Conservation (phyloP, 2,329 filamentous ascomycete species). For the Coniochaeta ligniaria region DNA sequence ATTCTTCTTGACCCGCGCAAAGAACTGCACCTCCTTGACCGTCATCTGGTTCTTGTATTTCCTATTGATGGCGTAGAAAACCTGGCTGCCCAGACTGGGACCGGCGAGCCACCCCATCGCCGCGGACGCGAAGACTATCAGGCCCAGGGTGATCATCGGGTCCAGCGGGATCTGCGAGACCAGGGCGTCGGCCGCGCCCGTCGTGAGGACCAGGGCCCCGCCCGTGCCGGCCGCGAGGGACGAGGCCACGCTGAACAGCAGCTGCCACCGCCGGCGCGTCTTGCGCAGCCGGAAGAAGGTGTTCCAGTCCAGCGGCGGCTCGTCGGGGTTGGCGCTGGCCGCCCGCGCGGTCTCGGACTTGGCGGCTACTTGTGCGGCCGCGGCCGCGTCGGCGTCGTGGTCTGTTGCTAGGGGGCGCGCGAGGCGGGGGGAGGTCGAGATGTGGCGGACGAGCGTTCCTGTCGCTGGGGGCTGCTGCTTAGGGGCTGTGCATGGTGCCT, state of each 20-base stretch:
- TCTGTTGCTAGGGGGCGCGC: conserved; percentile 11
- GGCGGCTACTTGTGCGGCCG: conserved; percentile 14
- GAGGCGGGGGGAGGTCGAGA: conserved; percentile 5
- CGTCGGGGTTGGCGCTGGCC: conserved; percentile 19
- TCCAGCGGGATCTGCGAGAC: conserved; percentile 72
- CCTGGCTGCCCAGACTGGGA: conserved; percentile 69
- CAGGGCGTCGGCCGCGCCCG: conserved; percentile 65
- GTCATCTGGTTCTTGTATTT: conserved; percentile 66
- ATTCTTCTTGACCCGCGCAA: conserved; percentile 82
- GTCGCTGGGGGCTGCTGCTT: conserved; percentile 2
- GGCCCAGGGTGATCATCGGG: conserved; percentile 75
- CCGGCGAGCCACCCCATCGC: conserved; percentile 85
- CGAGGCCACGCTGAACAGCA: conserved; percentile 65
- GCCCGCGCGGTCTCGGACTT: conserved; percentile 14
- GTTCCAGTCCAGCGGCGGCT: conserved; percentile 69
- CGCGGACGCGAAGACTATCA: conserved; percentile 69
- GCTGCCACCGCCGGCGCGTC: conserved; percentile 74
- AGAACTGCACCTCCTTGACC: conserved; percentile 88
- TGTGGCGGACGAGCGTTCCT: conserved; percentile 9
- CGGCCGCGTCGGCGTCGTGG: conserved; percentile 9
- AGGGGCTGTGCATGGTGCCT: conserved; percentile 4
- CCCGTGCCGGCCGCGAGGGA: conserved; percentile 54
- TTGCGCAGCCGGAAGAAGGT: conserved; percentile 87
- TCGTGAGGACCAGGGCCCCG: conserved; percentile 60
- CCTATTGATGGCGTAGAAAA: conserved; percentile 73